Percentiles rank a stretch among this genome's conserved stretches.
phyloP scores from a whole-genome alignment of 495 filamentous ascomycete genomes.

The Viridothelium virens region DNA sequence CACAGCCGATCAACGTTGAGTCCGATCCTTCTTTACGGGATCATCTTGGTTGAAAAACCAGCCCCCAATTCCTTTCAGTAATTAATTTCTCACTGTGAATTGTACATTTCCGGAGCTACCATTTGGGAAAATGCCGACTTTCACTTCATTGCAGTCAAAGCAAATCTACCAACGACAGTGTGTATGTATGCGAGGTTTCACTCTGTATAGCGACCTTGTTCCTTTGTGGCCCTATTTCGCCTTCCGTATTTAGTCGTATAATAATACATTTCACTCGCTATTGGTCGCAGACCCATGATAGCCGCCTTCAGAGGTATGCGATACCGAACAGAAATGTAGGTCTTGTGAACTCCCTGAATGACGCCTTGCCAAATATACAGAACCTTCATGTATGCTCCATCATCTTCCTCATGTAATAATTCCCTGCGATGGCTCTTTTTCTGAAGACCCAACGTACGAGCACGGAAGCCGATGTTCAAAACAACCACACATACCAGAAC shows the following conservation, averaged over 20 bases:
- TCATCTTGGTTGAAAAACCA: not conserved
- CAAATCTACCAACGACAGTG: not conserved
- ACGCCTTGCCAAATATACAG: not conserved
- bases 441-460: too few species aligned
- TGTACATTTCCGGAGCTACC: slow-evolving; percentile 5
- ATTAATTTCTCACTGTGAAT: not conserved
- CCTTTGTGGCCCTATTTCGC: not conserved
- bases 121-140: not conserved
- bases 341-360: not conserved
- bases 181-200: not conserved
- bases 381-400: not conserved
- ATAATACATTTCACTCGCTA: slow-evolving; percentile 4
- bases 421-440: too few species aligned
- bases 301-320: too few species aligned
- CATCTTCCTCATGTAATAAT: not conserved
- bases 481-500: slow-evolving; percentile 90
- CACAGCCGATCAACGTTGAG: slow-evolving; percentile 13
- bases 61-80: not conserved
- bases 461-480: slow-evolving; percentile 31
- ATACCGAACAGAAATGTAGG: too few species aligned
- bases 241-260: not conserved
- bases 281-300: not conserved
- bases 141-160: not conserved
- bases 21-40: not conserved
- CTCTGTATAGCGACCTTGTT: not conserved